Base-by-base conservation (phyloP, 495 filamentous ascomycete species). In the Hyaloscypha variabilis region DNA sequence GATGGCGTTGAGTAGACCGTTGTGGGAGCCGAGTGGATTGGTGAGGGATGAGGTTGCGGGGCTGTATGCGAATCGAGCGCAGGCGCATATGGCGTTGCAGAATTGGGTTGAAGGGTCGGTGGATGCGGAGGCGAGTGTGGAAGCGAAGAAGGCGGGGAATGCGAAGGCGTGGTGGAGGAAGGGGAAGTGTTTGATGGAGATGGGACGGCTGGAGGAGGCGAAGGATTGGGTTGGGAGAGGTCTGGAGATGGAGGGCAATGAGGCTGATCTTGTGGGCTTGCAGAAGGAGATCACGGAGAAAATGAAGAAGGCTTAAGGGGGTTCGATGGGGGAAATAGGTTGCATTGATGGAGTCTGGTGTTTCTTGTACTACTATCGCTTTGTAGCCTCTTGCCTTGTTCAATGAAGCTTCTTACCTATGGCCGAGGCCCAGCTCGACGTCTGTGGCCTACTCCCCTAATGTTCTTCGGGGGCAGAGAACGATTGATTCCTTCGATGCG, bases 91-190 rank as follows among this genome's bases (percentile, higher is more conserved):
- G 88, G 88, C 83, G 2, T 73, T 88, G 75, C 82, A 83, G 77
- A 80, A 82, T 52, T 99, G 94, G 93, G 79, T 90, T 6, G 92
- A 95, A 81, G 95, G 83, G 3, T 81, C 89, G 25, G 78, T 89
- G 3, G 95, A 99, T 79, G 91, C 91, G n/a, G 88, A 93, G 80
- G 79, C 82, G 6, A 94, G 90, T 71, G 90, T 97, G n/a, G 94
- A 97, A 78, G 85, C 90, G 62, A 97, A 96, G 86, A 81, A 86
- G 60, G 80, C 85, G 51, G 92, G 88, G 30, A 97, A 99, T 77
- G 87, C 90, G 8, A 98, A 97, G 87, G 94, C 89, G 2, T 97
- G 93, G 90, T 97, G 91, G 88, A 79, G 94, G 54, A 79, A 91
- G 66, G 93, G 89, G 10, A 87, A 85, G 79, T 93, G 89, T 76